Base-by-base conservation (phyloP, 2,329 filamentous ascomycete genomes). In the Leptographium procerum region DNA sequence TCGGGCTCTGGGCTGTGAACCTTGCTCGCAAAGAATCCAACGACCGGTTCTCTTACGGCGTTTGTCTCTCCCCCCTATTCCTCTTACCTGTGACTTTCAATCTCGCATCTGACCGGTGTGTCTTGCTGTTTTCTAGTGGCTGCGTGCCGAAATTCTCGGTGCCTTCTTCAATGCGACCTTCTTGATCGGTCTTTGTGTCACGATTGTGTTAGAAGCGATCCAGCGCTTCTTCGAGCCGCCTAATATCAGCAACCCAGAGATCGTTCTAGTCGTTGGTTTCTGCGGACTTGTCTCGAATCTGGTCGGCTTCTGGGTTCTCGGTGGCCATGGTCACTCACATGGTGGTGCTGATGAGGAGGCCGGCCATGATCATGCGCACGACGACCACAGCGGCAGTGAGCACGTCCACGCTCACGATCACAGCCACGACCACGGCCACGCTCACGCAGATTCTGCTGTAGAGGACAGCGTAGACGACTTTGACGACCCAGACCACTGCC, bases 81-180 rank as follows among this genome's bases (percentile, higher is more conserved):
- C 13, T 31, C 22, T 43, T n/a, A n/a, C 40, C 19, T 29, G 24
- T 9, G n/a, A n/a, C 33, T 3, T 16, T 16, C 6, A 2, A 13
- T 36, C 13, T 16, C 22, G 19, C 7, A 9, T 10, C 24, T 50
- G 31, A 26, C 52, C 43, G 26, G 28, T 2, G 19, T 6, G 11
- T 31, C 14, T 33, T 55, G 26, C 22, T 48, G 10, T 56, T 34
- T 43, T 8, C 1, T 66, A 92, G 88, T 99, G 91, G 89, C 87
- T 97, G 77, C 89, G 94, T 65, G 94, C 94, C 40, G 94, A 99
- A 77, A 97, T 95, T 13, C 80, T 99, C 7, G 94, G 94, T 68
- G 94, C 94, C 53, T 86, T 97, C 66, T 89, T 97, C 74, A 99
- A 99, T 68, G 94, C 94, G 64, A 92, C 97, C 52, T 99, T 99